Evolutionary conservation across 495 filamentous ascomycete species (phyloP), one percentile per base, ranked within the genome.

Genomic region (Talaromyces proteolyticus): DNA sequence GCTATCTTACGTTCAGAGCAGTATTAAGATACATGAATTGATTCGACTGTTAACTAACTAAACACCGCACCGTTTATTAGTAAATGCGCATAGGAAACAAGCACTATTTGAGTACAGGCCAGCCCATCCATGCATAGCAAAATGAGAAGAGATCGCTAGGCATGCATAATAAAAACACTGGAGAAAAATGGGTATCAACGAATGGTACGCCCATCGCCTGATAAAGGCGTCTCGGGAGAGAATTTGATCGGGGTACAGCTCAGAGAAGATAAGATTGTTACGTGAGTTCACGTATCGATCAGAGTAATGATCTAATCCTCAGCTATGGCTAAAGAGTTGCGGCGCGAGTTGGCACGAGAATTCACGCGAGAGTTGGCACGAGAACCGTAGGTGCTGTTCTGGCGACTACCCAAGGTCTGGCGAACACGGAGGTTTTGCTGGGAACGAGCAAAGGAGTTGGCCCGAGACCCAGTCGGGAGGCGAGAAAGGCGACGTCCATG

Each of bases 401-500:
- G 58, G 12, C 73, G 65, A 53, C 72, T 76, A 47, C 72, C 73
- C 4, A 72, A 38, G 6, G 62, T 56, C 42, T 70, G 68, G 12
- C 72, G 70, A 22, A 78, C 63, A 38, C 75, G 66, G 41, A 76
- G 55, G 46, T 76, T 67, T 47, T 78, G 75, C 55, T 74, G 73
- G 7, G 73, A 76, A 22, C 74, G 60, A 2, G 68, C 70, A 55
- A 68, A 74, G 0, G 74, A 77, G 50, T 66, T 69, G 19, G 66
- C 69, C 19, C 73, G 61, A 14, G 68, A 72, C 3, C 57, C 62
- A 8, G 61, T 56, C 0, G 71, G 69, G 3, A 76, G 54, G 46
- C 67, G 64, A 12, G 70, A 69, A 1, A 64, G 26, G 4, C 64
- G 65, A 4, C 70, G 67, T n/a, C 72, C 68, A 24, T 64, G 53